Conservation (phyloP, 2,329 filamentous ascomycete genomes). For the Trichophyton verrucosum region DNA sequence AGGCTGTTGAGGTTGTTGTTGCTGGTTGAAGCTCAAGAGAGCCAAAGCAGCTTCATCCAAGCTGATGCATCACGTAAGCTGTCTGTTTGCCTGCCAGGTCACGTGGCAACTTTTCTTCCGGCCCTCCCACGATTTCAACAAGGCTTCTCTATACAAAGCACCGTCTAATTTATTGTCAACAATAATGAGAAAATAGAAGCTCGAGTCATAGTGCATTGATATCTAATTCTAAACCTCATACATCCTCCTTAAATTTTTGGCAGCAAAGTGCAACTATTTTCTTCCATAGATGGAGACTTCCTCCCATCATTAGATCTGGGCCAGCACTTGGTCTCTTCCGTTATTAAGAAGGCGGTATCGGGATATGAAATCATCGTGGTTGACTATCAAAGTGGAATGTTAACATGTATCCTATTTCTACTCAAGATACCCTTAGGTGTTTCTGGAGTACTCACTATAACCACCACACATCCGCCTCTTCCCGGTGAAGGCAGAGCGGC, state of each 20-base stretch:
- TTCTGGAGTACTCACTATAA: constrained; percentile 54
- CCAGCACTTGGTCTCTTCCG: constrained; percentile 25
- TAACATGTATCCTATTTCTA: constrained; percentile 8
- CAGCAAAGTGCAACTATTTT: background rate
- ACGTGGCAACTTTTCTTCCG: background rate
- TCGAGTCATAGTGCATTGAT: background rate
- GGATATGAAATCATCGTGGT: constrained; percentile 68
- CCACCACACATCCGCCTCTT: constrained; percentile 79
- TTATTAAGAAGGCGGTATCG: constrained; percentile 62
- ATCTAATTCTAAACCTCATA: background rate
- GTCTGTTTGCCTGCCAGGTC: background rate
- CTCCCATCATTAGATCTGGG: constrained; percentile 18
- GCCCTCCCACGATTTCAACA: background rate
- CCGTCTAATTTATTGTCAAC: background rate
- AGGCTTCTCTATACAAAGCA: background rate
- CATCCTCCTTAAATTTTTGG: background rate
- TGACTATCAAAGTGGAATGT: constrained; percentile 21
- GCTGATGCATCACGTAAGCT: constrained; percentile 6
- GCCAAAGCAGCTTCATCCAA: background rate
- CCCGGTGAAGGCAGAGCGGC: constrained; percentile 69
- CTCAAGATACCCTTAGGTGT: background rate
- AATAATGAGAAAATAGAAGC: background rate
- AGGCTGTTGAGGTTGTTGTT: background rate
- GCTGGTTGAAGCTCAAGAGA: background rate
- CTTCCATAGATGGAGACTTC: background rate